Evolutionary conservation across 108 stramenopile genomes (phyloP), one percentile per base, ranked within the genome.

Genomic region (Fragilariopsis cylindrus): DNA sequence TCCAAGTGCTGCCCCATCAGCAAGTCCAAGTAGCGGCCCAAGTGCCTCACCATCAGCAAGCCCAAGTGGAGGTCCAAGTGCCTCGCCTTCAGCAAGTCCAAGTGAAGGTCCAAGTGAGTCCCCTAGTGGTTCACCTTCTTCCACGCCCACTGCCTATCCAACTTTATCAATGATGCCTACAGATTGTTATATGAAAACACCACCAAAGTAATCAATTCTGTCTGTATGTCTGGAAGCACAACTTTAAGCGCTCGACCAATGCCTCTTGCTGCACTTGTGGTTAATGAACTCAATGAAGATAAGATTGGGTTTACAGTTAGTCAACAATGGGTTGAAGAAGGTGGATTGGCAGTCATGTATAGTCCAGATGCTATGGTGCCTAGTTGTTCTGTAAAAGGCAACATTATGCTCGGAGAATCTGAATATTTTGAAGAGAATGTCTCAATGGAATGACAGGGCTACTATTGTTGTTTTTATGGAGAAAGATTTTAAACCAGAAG

Each of bases 151-250:
- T 45, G 40, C 30, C 5, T 15, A 16, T 46, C 75, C 75, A 48
- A 60, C 57, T 40, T 30, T 45, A 7, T 47, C 40, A 7, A 66
- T 65, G 41, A 56, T 55, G 41, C 74, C 74, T 3, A 67, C 74
- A 5, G 48, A 39, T 48, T 47, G 65, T 12, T 65, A 48, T 39
- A 56, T 49, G 16, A 11, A 9, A 45, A 43, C 65, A 42, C 74
- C 65, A 3, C 16, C 65, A 12, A 47, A 40, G n/a, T 40, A 56
- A 52, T 52, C 42, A 50, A 66, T 6, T 11, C 42, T 48, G 39
- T 48, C 4, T 65, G 65, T 9, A 64, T 47, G 15, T 43, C 7
- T 5, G 53, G 54, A 0, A 52, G 39, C 16, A 56, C 47, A 30
- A 48, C 21, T 43, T 8, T 48, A 41, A 52, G 40, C 1, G 56